A percentile compares a stretch with the other conserved stretches of the same genome.
Evolutionary conservation across 2,329 filamentous ascomycete species (phyloP).

Genomic region (Botrytis paeoniae): DNA sequence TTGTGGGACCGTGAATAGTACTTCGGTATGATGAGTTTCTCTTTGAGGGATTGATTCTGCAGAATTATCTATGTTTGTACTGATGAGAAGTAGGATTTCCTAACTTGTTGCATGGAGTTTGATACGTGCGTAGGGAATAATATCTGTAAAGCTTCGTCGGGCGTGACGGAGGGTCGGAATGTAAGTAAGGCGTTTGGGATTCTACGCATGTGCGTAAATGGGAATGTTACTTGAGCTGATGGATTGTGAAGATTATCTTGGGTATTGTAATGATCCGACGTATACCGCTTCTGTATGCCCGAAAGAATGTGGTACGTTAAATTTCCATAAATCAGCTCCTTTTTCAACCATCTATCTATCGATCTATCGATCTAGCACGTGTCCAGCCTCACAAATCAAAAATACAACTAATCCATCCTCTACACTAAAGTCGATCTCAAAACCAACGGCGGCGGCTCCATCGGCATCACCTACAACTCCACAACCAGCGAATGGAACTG

Average conservation of each 20-base stretch:
- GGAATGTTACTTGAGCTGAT: neutral
- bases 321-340: neutral
- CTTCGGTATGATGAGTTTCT: neutral
- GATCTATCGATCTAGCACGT: neutral
- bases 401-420: neutral
- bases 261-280: conserved; percentile 11
- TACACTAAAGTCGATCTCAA: neutral
- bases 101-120: neutral
- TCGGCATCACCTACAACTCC: neutral
- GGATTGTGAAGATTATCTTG: neutral
- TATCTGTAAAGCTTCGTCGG: conserved; percentile 8
- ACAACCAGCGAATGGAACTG: neutral
- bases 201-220: too few species aligned
- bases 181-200: neutral
- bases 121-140: conserved; percentile 12
- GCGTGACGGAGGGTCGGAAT: neutral
- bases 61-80: neutral
- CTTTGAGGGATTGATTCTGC: neutral
- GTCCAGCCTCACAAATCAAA: neutral
- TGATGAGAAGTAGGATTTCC: neutral
- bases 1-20: neutral
- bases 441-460: neutral
- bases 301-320: neutral
- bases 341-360: neutral
- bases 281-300: conserved; percentile 3